phyloP scores from a whole-genome alignment of 2,329 filamentous ascomycete species.

The Drechslerella dactyloides region DNA sequence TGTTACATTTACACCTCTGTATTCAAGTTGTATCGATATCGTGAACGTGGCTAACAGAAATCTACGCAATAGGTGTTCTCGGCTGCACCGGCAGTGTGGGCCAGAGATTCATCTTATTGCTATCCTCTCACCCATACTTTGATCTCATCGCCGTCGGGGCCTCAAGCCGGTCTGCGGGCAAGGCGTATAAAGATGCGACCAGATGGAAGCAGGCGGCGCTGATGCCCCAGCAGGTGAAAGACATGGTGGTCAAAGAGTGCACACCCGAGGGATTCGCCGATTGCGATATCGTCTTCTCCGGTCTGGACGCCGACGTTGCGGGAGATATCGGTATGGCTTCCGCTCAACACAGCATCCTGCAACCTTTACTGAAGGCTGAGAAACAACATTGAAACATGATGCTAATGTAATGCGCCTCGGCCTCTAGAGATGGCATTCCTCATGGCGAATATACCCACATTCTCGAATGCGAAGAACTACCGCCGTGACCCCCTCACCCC shows the following conservation, averaged over 20 bases:
- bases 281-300: slow-evolving; percentile 92
- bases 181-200: slow-evolving; percentile 92
- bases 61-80: slow-evolving; percentile 68
- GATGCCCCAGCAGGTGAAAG: slow-evolving; percentile 76
- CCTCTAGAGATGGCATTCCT: slow-evolving; percentile 83
- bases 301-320: slow-evolving; percentile 89
- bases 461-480: slow-evolving; percentile 98
- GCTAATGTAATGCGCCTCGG: background rate
- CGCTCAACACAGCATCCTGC: too few relatives aligned
- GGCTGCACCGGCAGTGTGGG: slow-evolving; percentile 94
- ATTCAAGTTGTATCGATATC: background rate
- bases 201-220: slow-evolving; percentile 90
- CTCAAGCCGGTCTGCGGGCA: slow-evolving; percentile 85
- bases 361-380: too few relatives aligned
- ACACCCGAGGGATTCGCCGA: slow-evolving; percentile 80
- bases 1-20: background rate
- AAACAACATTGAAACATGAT: too few relatives aligned
- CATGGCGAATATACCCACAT: slow-evolving; percentile 84
- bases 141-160: slow-evolving; percentile 87
- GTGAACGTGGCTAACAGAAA: slow-evolving; percentile 5
- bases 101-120: slow-evolving; percentile 91
- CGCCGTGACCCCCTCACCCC: slow-evolving; percentile 87
- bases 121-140: slow-evolving; percentile 85
- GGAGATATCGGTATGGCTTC: slow-evolving; percentile 77
- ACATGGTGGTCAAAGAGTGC: slow-evolving; percentile 85